phyloP scores from a whole-genome alignment of 257 asterid genomes.

The Salvia miltiorrhiza region DNA sequence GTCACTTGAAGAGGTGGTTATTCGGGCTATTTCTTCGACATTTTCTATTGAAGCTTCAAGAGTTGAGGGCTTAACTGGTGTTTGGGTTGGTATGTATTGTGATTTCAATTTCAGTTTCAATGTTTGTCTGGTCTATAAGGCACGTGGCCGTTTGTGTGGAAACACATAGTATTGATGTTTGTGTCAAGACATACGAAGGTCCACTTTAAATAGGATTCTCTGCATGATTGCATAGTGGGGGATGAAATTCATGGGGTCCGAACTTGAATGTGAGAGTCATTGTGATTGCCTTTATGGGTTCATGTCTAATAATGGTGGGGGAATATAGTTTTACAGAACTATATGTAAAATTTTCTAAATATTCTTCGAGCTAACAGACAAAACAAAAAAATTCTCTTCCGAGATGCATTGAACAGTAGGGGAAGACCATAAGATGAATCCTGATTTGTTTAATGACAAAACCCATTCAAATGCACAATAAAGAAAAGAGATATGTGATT shows the following conservation, averaged over 20 bases:
- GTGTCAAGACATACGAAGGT: background rate
- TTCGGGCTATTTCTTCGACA: constrained; percentile 68
- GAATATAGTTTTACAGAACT: background rate
- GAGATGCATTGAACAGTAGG: background rate
- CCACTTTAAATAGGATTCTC: background rate
- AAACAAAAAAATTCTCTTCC: background rate
- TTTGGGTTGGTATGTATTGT: constrained; percentile 79
- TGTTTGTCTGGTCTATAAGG: background rate
- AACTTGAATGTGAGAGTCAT: background rate
- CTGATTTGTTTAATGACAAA: background rate
- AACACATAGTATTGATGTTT: background rate
- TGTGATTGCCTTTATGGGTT: background rate
- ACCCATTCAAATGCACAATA: background rate
- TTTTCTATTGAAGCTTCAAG: constrained; percentile 74
- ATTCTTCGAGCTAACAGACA: background rate
- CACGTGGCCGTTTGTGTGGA: background rate
- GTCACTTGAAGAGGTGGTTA: constrained; percentile 91
- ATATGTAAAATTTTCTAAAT: background rate
- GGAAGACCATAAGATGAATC: background rate
- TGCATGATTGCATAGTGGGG: background rate
- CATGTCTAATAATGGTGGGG: background rate
- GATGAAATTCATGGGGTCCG: background rate
- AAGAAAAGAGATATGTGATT: background rate
- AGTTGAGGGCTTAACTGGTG: constrained; percentile 81
- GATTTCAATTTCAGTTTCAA: background rate